Conservation (phyloP, 2,329 filamentous ascomycete genomes). For the Stachybotrys elegans region DNA sequence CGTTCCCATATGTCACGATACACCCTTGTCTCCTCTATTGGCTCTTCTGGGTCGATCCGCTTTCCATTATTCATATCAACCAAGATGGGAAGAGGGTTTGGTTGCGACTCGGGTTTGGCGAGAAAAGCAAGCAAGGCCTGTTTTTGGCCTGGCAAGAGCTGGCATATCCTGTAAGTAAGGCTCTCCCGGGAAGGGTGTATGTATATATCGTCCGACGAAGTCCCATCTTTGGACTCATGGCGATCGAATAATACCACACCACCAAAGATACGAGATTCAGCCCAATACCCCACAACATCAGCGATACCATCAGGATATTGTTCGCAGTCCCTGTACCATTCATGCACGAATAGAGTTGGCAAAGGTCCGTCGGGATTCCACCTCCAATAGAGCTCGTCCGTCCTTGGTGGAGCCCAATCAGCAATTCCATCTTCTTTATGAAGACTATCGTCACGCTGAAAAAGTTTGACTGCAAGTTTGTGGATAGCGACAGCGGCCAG, state of each 20-base stretch:
- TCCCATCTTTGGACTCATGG: neutral
- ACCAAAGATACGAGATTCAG: conserved; percentile 11
- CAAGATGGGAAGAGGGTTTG: conserved; percentile 12
- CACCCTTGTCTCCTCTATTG: conserved; percentile 14
- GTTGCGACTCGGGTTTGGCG: neutral
- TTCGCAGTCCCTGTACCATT: conserved; percentile 3
- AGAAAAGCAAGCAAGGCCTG: conserved; percentile 12
- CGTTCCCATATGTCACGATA: conserved; percentile 24
- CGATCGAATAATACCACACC: conserved; percentile 4
- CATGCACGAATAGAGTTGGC: conserved; percentile 21
- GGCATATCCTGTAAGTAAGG: conserved; percentile 14
- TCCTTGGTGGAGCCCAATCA: conserved; percentile 14
- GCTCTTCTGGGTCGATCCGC: conserved; percentile 21
- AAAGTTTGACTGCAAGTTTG: conserved; percentile 20
- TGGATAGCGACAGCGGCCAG: conserved; percentile 22
- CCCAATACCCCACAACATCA: conserved; percentile 15
- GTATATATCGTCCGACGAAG: conserved; percentile 7
- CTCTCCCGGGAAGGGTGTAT: conserved; percentile 8
- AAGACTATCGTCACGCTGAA: conserved; percentile 10
- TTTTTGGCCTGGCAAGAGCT: conserved; percentile 12
- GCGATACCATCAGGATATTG: conserved; percentile 12
- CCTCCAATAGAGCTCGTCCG: conserved; percentile 4
- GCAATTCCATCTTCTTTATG: conserved; percentile 18
- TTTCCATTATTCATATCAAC: conserved; percentile 12
- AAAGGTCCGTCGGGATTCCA: conserved; percentile 8